Evolutionary conservation across 2,329 filamentous ascomycete species (phyloP), one percentile per base, ranked within the genome.

Genomic region (Colletotrichum tamarilloi): DNA sequence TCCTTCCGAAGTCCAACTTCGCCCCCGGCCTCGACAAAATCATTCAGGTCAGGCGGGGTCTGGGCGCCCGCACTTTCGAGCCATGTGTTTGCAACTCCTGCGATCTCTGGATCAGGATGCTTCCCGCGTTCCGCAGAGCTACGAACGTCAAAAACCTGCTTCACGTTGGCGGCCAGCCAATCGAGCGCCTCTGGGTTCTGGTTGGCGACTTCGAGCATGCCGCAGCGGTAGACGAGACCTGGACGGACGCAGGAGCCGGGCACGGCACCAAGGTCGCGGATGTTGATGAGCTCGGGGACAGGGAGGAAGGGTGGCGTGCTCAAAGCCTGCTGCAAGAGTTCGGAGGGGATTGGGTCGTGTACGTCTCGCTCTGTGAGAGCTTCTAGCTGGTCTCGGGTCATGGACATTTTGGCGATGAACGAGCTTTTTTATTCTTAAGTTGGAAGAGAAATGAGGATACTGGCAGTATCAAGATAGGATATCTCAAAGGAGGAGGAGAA

Each of bases 61-160:
- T 86, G 84, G 5, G 79, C 80, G 8, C 76, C 77, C 2, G 76
- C 72, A 75, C 79, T 81, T 16, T 79, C 76, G 38, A 83, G 77
- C 85, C 86, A 90, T 1, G 86, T 81, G 66, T 82, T 85, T 72
- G 86, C 82, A n/a, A 87, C 80, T 2, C 85, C 85, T 0, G 79
- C 75, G n/a, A 88, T 75, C 1, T 74, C 77, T 4, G 87, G 87
- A 73, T 87, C 86, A 0, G 87, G 86, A n/a, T 77, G 78, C 2
- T 68, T 57, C 12, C 74, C 77, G 64, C 85, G 85, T 80, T 90
- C 88, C 38, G 76, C 74, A 9, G 80, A 79, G 55, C 84, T 85
- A 55, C 88, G 84, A 68, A 90, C 80, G 78, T 90, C 89, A 76
- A 89, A 89, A 63, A 90, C 76, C 68, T 82, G 83, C 71, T 80